These are phyloP conservation scores for Colletotrichum higginsianum DNA, from an alignment of 2,329 filamentous ascomycete genomes.

Conservation along the genomic window DNA sequence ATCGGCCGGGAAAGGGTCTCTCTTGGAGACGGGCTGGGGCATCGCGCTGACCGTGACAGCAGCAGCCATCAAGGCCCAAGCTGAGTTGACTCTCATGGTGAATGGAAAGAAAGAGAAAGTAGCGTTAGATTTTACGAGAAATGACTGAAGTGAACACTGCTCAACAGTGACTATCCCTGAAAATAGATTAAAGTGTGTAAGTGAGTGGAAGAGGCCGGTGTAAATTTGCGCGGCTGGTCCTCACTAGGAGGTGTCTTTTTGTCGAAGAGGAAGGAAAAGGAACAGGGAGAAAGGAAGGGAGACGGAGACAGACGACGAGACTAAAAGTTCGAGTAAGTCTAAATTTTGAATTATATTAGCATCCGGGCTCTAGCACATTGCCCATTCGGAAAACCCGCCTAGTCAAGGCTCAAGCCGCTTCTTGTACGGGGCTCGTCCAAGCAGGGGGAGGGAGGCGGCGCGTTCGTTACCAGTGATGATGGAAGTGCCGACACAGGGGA, in stretches of 20 bases:
- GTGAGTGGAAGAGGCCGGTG: slow-evolving; percentile 36
- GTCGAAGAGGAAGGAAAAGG: not conserved
- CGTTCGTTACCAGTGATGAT: slow-evolving; percentile 21
- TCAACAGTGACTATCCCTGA: slow-evolving; percentile 28
- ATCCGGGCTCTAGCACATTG: slow-evolving; percentile 14
- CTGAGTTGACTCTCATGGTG: slow-evolving; percentile 35
- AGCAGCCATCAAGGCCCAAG: slow-evolving; percentile 23
- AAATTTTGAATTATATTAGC: slow-evolving; percentile 38
- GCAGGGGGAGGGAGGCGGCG: not conserved
- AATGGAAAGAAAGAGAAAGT: not conserved
- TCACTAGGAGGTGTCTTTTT: slow-evolving; percentile 31
- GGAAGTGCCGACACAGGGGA: slow-evolving; percentile 19
- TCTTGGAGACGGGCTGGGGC: slow-evolving; percentile 31
- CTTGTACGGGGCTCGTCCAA: not conserved
- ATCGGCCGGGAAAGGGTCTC: slow-evolving; percentile 34
- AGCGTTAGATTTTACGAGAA: slow-evolving; percentile 7
- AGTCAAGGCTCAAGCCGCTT: slow-evolving; percentile 29
- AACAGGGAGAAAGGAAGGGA: slow-evolving; percentile 3
- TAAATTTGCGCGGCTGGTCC: slow-evolving; percentile 27
- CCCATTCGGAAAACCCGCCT: slow-evolving; percentile 9
- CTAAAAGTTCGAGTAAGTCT: slow-evolving; percentile 24
- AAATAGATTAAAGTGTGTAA: slow-evolving; percentile 17
- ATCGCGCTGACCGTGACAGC: slow-evolving; percentile 33
- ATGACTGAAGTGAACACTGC: slow-evolving; percentile 32
- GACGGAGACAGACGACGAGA: slow-evolving; percentile 10